Percentiles rank a stretch among this genome's conserved stretches.
These are phyloP conservation scores for Ceratobasidium papillatum DNA, from an alignment of 1,284 basidiomycete species.

Conservation along the genomic window DNA sequence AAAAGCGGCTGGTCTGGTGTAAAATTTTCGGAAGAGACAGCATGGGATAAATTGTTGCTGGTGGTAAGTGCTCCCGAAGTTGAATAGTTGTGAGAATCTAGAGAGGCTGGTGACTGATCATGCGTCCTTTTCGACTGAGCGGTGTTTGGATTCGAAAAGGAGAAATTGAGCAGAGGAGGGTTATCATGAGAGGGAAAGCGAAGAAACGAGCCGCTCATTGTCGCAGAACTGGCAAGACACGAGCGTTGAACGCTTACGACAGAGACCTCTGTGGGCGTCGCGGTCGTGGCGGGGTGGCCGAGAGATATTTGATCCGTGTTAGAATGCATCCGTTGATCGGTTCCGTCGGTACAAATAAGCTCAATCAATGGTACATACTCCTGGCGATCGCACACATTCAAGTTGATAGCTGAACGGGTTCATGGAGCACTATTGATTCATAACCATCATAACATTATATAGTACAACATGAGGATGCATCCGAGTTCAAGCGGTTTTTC, in stretches of 20 bases:
- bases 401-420: no score
- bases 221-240: background rate
- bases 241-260: background rate
- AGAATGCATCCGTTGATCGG: constrained; percentile 32
- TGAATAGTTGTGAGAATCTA: background rate
- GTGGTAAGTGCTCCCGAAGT: background rate
- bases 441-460: no score
- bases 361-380: background rate
- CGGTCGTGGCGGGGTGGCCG: background rate
- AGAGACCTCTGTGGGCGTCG: background rate
- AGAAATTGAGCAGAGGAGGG: background rate
- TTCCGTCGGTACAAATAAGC: constrained; percentile 7
- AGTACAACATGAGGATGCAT: no score
- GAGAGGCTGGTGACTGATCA: background rate
- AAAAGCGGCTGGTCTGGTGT: background rate
- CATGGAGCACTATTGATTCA: no score
- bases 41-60: background rate
- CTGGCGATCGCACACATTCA: no score
- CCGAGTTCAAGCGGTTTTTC: no score
- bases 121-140: background rate
- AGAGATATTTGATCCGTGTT: constrained; percentile 14
- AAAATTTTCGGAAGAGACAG: background rate
- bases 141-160: constrained; percentile 16
- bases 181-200: background rate
- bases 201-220: constrained; percentile 4